These are phyloP conservation scores for Avena atlantica DNA, from an alignment of 176 grass and related monocot species.

Conservation along the genomic window DNA sequence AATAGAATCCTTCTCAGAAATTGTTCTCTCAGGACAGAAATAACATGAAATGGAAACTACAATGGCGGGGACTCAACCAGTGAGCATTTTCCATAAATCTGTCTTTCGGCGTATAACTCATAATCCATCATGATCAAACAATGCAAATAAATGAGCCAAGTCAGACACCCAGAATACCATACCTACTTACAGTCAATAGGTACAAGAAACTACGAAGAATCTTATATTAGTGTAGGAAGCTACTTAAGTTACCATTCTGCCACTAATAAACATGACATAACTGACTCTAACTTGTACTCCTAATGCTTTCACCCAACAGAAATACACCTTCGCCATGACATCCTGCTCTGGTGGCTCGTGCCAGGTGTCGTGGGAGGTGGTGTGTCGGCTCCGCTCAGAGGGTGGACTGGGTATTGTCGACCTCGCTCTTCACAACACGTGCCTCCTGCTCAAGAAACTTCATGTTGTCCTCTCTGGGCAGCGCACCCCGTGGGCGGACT, in stretches of 20 bases:
- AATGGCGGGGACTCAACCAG: not conserved
- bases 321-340: no score
- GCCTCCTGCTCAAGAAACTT: no score
- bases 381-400: no score
- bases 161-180: not conserved
- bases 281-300: not conserved
- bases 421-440: no score
- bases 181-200: not conserved
- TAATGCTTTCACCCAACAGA: not conserved
- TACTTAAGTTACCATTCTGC: slow-evolving; percentile 25
- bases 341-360: no score
- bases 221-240: not conserved
- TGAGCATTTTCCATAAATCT: slow-evolving; percentile 3
- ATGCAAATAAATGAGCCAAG: not conserved
- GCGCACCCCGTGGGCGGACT: no score
- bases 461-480: no score
- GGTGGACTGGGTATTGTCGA: no score
- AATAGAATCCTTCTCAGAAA: not conserved
- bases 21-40: slow-evolving; percentile 6
- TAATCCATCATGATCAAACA: not conserved
- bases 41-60: slow-evolving; percentile 18
- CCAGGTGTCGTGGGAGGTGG: no score
- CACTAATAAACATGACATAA: not conserved
- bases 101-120: not conserved
- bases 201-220: slow-evolving; percentile 7